These are phyloP conservation scores for Caryopteris hybrid DNA, from an alignment of 305 asterid genomes.

Conservation along the genomic window DNA sequence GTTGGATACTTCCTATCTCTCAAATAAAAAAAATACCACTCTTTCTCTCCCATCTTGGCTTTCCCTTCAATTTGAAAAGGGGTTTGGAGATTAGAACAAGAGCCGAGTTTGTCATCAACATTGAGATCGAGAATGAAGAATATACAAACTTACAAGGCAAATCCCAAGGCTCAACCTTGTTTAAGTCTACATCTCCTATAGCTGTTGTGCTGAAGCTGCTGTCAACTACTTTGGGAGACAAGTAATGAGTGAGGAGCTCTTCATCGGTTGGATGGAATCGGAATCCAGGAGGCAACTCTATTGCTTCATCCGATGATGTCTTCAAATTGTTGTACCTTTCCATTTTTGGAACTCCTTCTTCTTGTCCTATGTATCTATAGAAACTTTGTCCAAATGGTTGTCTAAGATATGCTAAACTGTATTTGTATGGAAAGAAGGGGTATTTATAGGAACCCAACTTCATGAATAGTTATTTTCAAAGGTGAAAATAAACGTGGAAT, in stretches of 20 bases:
- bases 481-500: conserved; percentile 28
- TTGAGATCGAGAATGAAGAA: neutral
- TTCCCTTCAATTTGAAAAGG: neutral
- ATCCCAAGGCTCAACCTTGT: conserved; percentile 42
- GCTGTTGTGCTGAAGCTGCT: conserved; percentile 22
- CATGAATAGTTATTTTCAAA: conserved; percentile 30
- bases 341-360: conserved; percentile 13
- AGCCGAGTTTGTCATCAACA: neutral
- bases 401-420: neutral
- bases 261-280: too few species aligned
- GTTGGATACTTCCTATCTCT: too few species aligned
- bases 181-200: conserved; percentile 41
- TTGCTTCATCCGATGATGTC: conserved; percentile 12
- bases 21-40: too few species aligned
- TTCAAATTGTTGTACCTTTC: conserved; percentile 6
- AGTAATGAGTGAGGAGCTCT: conserved; percentile 39
- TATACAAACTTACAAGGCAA: conserved; percentile 31
- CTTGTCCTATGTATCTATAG: neutral
- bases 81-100: neutral
- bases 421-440: conserved; percentile 1
- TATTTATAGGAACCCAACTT: conserved; percentile 17
- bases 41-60: too few species aligned
- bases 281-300: conserved; percentile 40
- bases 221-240: conserved; percentile 31
- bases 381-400: neutral